Evolutionary conservation across 257 asterid genomes (phyloP), one percentile per base, ranked within the genome.

Genomic region (Petunia axillaris): DNA sequence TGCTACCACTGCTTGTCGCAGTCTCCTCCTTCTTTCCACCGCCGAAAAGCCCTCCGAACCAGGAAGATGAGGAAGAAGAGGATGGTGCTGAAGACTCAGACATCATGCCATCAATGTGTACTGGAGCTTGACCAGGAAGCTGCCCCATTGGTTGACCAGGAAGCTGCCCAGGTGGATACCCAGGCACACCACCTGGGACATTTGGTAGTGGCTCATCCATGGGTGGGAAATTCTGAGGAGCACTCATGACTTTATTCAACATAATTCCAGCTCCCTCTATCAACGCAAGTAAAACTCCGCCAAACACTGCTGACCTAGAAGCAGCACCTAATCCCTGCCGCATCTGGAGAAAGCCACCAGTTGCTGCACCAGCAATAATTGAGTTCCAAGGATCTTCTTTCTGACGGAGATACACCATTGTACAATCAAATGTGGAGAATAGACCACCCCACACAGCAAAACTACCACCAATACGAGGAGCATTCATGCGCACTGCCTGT

Each of bases 391-490:
- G 98, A 79, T 94, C 98, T 87, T 94, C 98, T 54, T 93, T 94
- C 82, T 89, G 97, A 38, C 97, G 93, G 57, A 93, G 4, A 46
- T 91, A 93, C 16, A 94, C 98, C 97, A 93, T 89, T 8, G 94
- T 84, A 86, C 98, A 93, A 85, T 94, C 98, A 55, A 94, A 94
- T 15, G 97, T 90, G 79, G 98, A 94, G 77, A 94, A 94, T 25
- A 94, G 94, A 4, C 97, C 97, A 15, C 98, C 98, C 99, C 99
- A 95, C 2, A 95, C 97, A 41, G 99, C 99, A 85, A 95, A 95
- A 88, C 99, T 88, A 38, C 99, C 99, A 67, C 99, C 98, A 25
- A 95, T 90, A 39, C 98, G 97, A 79, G 98, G 93, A 0, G 99
- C 99, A 71, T 95, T 95, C 99, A 95, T 95, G 38, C 98, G 91